Conservation (phyloP, 1,139 yeast species). For the Protomyces pachydermus region DNA sequence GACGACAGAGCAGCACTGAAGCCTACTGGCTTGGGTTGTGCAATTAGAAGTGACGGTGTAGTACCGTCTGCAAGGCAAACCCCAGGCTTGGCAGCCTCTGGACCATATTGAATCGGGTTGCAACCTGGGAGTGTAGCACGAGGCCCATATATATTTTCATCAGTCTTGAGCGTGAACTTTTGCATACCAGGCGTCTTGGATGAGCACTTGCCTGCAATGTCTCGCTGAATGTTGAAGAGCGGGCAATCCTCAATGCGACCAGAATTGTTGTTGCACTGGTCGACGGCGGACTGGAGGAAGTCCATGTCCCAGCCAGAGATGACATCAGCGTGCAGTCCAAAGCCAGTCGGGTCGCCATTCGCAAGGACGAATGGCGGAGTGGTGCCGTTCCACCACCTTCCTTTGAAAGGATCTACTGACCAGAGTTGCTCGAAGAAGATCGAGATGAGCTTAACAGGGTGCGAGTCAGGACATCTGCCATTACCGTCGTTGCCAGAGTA, state of each 20-base stretch:
- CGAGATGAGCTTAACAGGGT: conserved; percentile 23
- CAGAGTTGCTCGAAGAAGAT: conserved; percentile 27
- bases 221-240: conserved; percentile 18
- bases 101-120: conserved; percentile 25
- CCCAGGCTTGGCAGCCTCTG: conserved; percentile 8
- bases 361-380: conserved; percentile 26
- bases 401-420: conserved; percentile 17
- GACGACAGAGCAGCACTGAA: not conserved
- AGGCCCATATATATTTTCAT: conserved; percentile 4
- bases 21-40: not conserved
- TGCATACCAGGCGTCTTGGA: conserved; percentile 6
- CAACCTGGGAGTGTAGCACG: conserved; percentile 20
- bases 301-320: conserved; percentile 28
- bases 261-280: conserved; percentile 17
- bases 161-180: not conserved
- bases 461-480: conserved; percentile 27
- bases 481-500: conserved; percentile 26
- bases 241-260: conserved; percentile 28
- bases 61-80: conserved; percentile 7
- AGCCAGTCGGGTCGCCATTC: conserved; percentile 29
- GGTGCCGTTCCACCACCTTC: conserved; percentile 26
- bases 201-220: not conserved
- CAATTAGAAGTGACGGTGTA: not conserved
- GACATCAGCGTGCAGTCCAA: conserved; percentile 28
- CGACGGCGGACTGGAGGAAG: conserved; percentile 28